Evolutionary conservation across 257 asterid species (phyloP), one percentile per base, ranked within the genome.

Genomic region (Coffea eugenioides): DNA sequence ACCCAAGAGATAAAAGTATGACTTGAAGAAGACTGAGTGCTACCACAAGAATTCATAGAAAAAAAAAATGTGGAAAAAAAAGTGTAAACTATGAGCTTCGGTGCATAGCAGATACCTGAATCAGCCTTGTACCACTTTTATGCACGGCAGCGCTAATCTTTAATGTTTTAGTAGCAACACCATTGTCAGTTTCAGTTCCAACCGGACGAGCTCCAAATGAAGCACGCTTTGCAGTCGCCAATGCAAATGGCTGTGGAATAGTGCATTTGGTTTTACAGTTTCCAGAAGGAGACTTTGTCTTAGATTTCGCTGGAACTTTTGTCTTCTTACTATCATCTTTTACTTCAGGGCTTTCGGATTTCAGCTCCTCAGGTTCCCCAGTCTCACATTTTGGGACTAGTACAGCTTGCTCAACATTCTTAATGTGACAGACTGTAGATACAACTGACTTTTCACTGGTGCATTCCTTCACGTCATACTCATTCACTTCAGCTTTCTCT

Each of bases 201-300:
- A 82, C 48, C 36, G 88, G 84, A 49, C 93, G 94, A 25, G 76
- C 72, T 70, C 93, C 97, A 64, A 73, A 78, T 43, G 83, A 84
- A 66, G 96, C 97, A 54, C 97, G 98, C 81, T 91, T 93, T 80
- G 90, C 97, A 52, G 97, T 93, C 66, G 97, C 97, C 86, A 93
- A 86, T 80, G 98, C 91, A 87, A 93, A 93, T 20, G 98, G 98
- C 85, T 86, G 96, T 1, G 98, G 97, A 71, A 93, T 90, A 11
- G 98, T 93, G 83, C 92, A 84, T 82, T 85, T 93, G 41, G 90
- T 81, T 85, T 89, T 91, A 82, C 88, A 87, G 87, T 85, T 90
- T 78, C 91, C 90, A 61, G 86, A 80, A 81, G 85, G 74, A 77
- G 85, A 77, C 84, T 72, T 89, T 71, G 77, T 70, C 61, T 83